phyloP scores from a whole-genome alignment of 139 green algal species.

The Asterochloris erici region DNA sequence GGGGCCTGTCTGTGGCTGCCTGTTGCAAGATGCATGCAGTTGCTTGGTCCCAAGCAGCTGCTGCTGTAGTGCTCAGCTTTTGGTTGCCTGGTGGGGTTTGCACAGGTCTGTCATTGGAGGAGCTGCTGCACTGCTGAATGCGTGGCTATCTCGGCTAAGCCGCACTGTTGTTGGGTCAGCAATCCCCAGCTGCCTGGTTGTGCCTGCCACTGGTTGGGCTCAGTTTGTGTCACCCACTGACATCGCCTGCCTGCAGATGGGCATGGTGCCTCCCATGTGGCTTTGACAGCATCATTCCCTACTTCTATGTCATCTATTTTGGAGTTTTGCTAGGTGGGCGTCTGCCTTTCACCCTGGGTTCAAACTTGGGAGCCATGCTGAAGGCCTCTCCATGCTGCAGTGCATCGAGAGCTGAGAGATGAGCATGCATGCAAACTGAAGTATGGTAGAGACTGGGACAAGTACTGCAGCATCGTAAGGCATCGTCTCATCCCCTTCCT shows the following conservation, averaged over 20 bases:
- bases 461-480: slow-evolving; percentile 87
- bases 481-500: slow-evolving; percentile 90
- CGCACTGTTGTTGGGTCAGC: no score
- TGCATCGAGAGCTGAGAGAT: slow-evolving; percentile 83
- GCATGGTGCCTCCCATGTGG: slow-evolving; percentile 93
- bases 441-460: slow-evolving; percentile 94
- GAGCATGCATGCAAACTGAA: slow-evolving; percentile 85
- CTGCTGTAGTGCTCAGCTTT: no score
- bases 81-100: no score
- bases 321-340: slow-evolving; percentile 63
- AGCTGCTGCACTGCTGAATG: no score
- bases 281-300: slow-evolving; percentile 73
- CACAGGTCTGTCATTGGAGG: no score
- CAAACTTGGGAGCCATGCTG: background rate
- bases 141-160: no score
- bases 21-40: no score
- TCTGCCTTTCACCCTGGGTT: background rate
- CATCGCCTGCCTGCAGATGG: slow-evolving; percentile 33
- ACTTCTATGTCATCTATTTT: slow-evolving; percentile 99
- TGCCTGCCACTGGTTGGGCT: background rate
- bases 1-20: no score
- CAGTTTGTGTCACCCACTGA: background rate
- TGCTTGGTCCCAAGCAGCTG: no score
- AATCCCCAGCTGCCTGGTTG: no score
- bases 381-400: slow-evolving; percentile 10